Percentiles rank a stretch among this genome's conserved stretches.
These are phyloP conservation scores for Arachnopeziza araneosa DNA, from an alignment of 2,329 filamentous ascomycete genomes.

Conservation along the genomic window DNA sequence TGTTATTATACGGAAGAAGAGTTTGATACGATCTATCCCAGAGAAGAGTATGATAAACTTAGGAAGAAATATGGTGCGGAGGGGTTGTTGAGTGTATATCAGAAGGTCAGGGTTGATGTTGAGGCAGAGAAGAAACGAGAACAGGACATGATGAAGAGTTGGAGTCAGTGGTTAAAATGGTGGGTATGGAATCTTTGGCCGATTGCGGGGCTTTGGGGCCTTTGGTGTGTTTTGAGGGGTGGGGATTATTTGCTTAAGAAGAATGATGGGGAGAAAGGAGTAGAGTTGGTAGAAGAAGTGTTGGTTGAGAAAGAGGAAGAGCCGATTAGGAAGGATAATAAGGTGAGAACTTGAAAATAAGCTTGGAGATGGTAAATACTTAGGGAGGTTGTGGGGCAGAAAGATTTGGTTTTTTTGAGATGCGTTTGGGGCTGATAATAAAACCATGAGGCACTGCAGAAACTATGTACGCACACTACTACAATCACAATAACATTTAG, in stretches of 20 bases:
- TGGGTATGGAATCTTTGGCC: neutral
- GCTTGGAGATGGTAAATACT: too few species aligned
- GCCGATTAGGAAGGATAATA: too few species aligned
- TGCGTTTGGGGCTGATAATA: too few species aligned
- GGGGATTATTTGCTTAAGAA: neutral
- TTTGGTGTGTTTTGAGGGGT: neutral
- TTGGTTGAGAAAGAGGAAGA: too few species aligned
- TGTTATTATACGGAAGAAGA: conserved; percentile 71
- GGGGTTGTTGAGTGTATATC: conserved; percentile 63
- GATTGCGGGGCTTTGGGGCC: neutral
- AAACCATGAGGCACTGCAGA: too few species aligned
- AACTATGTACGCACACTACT: too few species aligned
- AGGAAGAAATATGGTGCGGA: conserved; percentile 57
- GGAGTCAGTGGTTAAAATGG: neutral
- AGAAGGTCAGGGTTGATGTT: conserved; percentile 48
- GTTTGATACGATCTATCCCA: conserved; percentile 60
- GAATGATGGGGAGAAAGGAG: too few species aligned
- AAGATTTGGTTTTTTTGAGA: too few species aligned
- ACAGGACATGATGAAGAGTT: neutral
- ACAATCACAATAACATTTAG: too few species aligned
- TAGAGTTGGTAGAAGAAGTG: too few species aligned
- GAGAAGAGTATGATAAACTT: conserved; percentile 54
- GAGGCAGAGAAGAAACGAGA: neutral
- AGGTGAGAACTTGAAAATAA: too few species aligned
- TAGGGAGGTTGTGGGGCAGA: too few species aligned